A percentile compares a stretch with the other conserved stretches of the same genome.
phyloP scores from a whole-genome alignment of 2,329 filamentous ascomycete species.

The Pseudogymnoascus sp. region DNA sequence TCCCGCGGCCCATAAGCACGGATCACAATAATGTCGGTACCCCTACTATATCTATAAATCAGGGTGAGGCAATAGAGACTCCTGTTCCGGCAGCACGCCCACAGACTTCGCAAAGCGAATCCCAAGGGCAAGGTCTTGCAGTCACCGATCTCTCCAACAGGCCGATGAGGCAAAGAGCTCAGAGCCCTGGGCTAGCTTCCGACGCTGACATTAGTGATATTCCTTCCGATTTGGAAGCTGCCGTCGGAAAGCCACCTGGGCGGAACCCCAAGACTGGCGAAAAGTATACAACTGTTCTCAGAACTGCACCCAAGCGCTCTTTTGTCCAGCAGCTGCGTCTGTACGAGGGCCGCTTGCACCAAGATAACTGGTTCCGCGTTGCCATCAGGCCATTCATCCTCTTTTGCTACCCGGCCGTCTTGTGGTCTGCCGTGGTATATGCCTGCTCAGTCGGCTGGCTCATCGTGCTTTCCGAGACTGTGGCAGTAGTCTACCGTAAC shows the following conservation, averaged over 20 bases:
- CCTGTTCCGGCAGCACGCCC: neutral
- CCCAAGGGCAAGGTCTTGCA: neutral
- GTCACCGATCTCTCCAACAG: neutral
- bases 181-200: neutral
- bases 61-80: neutral
- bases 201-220: neutral
- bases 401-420: slow-evolving; percentile 76
- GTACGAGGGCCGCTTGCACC: slow-evolving; percentile 68
- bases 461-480: slow-evolving; percentile 84
- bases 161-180: neutral
- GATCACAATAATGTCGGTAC: neutral
- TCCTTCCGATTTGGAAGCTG: neutral
- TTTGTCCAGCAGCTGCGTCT: slow-evolving; percentile 67
- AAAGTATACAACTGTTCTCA: slow-evolving; percentile 52
- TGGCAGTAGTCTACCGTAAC: slow-evolving; percentile 70
- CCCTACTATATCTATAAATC: neutral
- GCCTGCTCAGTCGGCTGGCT: slow-evolving; percentile 87
- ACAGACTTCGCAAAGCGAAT: neutral
- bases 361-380: slow-evolving; percentile 73
- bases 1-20: neutral
- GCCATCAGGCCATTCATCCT: slow-evolving; percentile 75
- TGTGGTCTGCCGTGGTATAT: slow-evolving; percentile 84
- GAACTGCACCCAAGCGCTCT: slow-evolving; percentile 57
- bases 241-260: neutral
- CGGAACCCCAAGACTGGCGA: neutral